phyloP scores from a whole-genome alignment of 2,329 filamentous ascomycete genomes.

The Pezicula neosporulosa region DNA sequence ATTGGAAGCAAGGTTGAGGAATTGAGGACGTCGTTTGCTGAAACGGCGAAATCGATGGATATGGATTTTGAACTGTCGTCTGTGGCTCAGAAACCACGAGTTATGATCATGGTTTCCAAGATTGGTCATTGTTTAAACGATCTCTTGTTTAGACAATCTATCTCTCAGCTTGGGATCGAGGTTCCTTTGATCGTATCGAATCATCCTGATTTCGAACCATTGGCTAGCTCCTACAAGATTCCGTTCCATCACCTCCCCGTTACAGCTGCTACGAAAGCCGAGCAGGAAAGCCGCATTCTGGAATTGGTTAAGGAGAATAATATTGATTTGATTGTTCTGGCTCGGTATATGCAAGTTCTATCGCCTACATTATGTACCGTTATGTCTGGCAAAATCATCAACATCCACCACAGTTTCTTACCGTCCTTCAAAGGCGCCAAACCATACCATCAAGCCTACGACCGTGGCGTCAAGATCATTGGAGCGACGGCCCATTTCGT shows the following conservation, averaged over 20 bases:
- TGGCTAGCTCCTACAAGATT: constrained; percentile 72
- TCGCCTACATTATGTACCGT: constrained; percentile 69
- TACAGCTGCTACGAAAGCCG: constrained; percentile 70
- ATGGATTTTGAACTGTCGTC: constrained; percentile 73
- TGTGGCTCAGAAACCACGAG: constrained; percentile 65
- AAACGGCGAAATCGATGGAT: constrained; percentile 58
- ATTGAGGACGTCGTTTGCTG: constrained; percentile 52
- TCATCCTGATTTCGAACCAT: constrained; percentile 67
- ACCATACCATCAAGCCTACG: constrained; percentile 85
- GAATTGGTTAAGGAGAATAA: constrained; percentile 65
- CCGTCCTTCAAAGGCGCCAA: constrained; percentile 85
- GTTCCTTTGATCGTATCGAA: constrained; percentile 79
- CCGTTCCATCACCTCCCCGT: constrained; percentile 80
- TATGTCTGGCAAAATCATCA: constrained; percentile 87
- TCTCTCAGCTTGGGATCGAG: constrained; percentile 68
- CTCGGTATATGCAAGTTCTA: constrained; percentile 85
- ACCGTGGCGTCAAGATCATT: constrained; percentile 84
- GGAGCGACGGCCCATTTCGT: constrained; percentile 85
- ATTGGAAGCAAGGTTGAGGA: constrained; percentile 39
- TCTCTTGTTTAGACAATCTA: constrained; percentile 74
- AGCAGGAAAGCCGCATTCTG: constrained; percentile 70
- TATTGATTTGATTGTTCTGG: constrained; percentile 77
- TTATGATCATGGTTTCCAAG: constrained; percentile 87
- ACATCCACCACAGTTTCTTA: constrained; percentile 86
- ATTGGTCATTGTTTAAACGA: constrained; percentile 85